Evolutionary conservation across 306 rosid genomes (phyloP), one percentile per base, ranked within the genome.

Genomic region (Sesbania bispinosa): DNA sequence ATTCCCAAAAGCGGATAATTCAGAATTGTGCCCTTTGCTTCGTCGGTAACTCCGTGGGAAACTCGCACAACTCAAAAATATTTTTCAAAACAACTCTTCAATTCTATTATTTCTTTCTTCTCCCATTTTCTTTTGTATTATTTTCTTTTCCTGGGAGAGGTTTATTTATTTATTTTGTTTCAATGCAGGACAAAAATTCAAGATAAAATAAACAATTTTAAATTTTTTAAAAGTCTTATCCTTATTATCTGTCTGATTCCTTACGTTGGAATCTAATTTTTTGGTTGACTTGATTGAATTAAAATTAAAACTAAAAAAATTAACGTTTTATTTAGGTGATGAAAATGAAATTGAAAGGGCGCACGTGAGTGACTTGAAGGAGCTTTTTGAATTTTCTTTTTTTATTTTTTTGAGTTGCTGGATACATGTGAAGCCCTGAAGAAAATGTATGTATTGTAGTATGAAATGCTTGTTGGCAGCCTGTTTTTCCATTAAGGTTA

Each of bases 351-450:
- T 20, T 15, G 45, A 57, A 35, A 13, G 65, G 8, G 23, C 15
- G 29, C 18, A 36, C 15, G 77, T 72, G 61, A 57, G n/a, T n/a
- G n/a, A n/a, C 15, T 45, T 20, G 60, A n/a, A 19, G 33, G 19
- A 36, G 15, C 29, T 38, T 51, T 24, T 38, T 29, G 20, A 26
- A 14, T 54, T 23, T 38, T 32, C 15, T 7, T n/a, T n/a, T n/a
- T n/a, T n/a, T n/a, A 5, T 9, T 70, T 15, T 24, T 3, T 19
- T 8, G 60, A 19, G 39, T n/a, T 60, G 51, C 24, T n/a, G 48
- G 73, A 73, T 73, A 7, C 70, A 61, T 54, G 75, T 48, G 83
- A 59, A 29, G 14, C 29, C 59, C 67, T 18, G 13, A 63, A 50
- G 64, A 70, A 51, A 74, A 77, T 51, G 53, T 18, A 4, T 46